These are phyloP conservation scores for Phytophthora gonapodyides DNA, from an alignment of 352 stramenopile species.

Conservation along the genomic window DNA sequence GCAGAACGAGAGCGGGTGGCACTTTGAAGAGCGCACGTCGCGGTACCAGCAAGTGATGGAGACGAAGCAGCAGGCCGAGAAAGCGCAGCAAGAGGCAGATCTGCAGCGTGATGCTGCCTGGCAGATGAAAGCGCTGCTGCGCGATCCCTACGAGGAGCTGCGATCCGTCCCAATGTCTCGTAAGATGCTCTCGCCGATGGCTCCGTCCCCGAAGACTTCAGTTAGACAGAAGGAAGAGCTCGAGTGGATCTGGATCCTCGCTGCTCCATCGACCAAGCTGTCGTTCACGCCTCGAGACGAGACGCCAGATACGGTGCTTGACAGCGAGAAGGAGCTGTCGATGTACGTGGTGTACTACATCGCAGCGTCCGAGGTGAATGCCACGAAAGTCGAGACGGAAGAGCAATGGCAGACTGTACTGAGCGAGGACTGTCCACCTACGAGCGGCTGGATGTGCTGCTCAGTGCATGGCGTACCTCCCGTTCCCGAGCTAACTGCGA, in stretches of 20 bases:
- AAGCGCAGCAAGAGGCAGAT: slow-evolving; percentile 46
- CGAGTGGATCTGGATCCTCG: slow-evolving; percentile 58
- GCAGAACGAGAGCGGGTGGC: slow-evolving; percentile 62
- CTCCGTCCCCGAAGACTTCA: background rate
- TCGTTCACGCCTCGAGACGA: slow-evolving; percentile 56
- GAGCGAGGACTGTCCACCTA: slow-evolving; percentile 39
- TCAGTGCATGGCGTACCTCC: slow-evolving; percentile 50
- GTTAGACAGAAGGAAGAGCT: slow-evolving; percentile 20
- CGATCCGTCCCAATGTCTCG: background rate
- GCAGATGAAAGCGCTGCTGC: slow-evolving; percentile 37
- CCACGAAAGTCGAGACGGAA: slow-evolving; percentile 6
- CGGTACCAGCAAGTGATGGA: slow-evolving; percentile 63
- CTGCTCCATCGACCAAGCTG: slow-evolving; percentile 45
- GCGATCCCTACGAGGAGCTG: slow-evolving; percentile 49
- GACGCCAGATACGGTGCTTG: slow-evolving; percentile 30
- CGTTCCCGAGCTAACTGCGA: slow-evolving; percentile 29
- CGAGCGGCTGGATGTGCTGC: slow-evolving; percentile 59
- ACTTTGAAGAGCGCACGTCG: slow-evolving; percentile 61
- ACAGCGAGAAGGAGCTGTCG: slow-evolving; percentile 64
- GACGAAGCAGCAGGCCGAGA: slow-evolving; percentile 54
- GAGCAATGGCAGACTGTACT: slow-evolving; percentile 22
- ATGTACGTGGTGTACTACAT: slow-evolving; percentile 75
- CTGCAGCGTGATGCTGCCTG: slow-evolving; percentile 35
- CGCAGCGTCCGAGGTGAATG: slow-evolving; percentile 37
- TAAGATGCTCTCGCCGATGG: background rate